Conservation (phyloP, 306 rosid genomes). For the Gastrolobium bilobum region DNA sequence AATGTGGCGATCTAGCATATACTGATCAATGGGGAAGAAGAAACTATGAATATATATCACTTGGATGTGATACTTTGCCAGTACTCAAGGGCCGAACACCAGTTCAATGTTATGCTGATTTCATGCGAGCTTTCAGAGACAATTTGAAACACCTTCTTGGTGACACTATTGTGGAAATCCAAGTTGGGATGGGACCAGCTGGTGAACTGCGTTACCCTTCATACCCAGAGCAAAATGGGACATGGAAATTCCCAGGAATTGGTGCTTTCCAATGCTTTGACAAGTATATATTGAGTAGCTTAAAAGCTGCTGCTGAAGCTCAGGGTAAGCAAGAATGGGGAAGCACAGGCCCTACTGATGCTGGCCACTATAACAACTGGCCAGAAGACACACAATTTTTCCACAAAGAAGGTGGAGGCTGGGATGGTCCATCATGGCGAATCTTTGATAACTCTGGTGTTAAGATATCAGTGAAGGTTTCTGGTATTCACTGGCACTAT, state of each 20-base stretch:
- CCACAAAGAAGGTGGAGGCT: slow-evolving; percentile 93
- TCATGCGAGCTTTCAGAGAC: slow-evolving; percentile 91
- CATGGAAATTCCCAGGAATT: slow-evolving; percentile 94
- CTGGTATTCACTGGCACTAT: slow-evolving; percentile 99
- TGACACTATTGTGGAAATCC: slow-evolving; percentile 98
- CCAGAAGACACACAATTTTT: slow-evolving; percentile 93
- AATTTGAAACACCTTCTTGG: slow-evolving; percentile 84
- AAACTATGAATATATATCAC: slow-evolving; percentile 84
- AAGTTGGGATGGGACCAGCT: slow-evolving; percentile 99
- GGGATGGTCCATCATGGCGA: slow-evolving; percentile 76
- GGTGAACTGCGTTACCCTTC: slow-evolving; percentile 98
- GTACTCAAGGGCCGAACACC: slow-evolving; percentile 96
- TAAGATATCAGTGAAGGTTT: slow-evolving; percentile 87
- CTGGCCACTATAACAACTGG: slow-evolving; percentile 94
- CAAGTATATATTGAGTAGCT: slow-evolving; percentile 88
- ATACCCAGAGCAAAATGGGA: slow-evolving; percentile 93
- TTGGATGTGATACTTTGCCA: slow-evolving; percentile 86
- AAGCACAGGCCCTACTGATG: slow-evolving; percentile 97
- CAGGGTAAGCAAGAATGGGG: slow-evolving; percentile 87
- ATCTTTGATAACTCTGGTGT: slow-evolving; percentile 64
- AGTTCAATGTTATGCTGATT: slow-evolving; percentile 90
- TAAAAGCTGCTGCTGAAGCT: slow-evolving; percentile 86
- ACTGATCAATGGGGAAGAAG: slow-evolving; percentile 99
- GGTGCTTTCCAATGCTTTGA: slow-evolving; percentile 98
- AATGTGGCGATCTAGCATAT: slow-evolving; percentile 94